Evolutionary conservation across 192 early-diverging fungal species (phyloP).

Genomic region (Coemansia sp.): DNA sequence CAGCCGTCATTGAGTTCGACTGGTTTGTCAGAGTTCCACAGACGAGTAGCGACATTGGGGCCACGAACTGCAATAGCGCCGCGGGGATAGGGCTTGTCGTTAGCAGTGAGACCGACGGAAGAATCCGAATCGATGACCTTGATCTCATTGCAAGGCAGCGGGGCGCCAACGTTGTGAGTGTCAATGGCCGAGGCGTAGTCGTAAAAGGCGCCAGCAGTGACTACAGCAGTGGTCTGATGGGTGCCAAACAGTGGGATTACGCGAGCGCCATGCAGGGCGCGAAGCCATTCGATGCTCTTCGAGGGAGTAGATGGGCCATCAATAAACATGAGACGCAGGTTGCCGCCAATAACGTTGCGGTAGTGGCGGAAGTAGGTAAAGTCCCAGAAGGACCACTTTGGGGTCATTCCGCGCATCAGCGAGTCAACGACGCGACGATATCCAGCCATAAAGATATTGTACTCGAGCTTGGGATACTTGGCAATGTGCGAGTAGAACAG

Average conservation of each 20-base stretch:
- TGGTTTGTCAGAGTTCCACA: slow-evolving; percentile 30
- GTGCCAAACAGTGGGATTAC: slow-evolving; percentile 51
- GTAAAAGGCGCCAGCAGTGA: slow-evolving; percentile 36
- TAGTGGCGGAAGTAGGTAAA: slow-evolving; percentile 58
- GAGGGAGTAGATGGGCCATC: slow-evolving; percentile 35
- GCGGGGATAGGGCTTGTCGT: slow-evolving; percentile 44
- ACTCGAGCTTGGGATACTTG: slow-evolving; percentile 50
- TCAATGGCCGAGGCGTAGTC: slow-evolving; percentile 56
- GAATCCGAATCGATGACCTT: slow-evolving; percentile 38
- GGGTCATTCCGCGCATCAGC: slow-evolving; percentile 44
- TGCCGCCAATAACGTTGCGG: slow-evolving; percentile 53
- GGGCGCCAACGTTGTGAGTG: slow-evolving; percentile 53
- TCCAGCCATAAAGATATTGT: slow-evolving; percentile 38
- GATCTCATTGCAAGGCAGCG: slow-evolving; percentile 56
- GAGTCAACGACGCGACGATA: slow-evolving; percentile 37
- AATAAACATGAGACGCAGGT: slow-evolving; percentile 44
- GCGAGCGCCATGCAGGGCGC: slow-evolving; percentile 42
- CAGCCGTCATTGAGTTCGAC: slow-evolving; percentile 30
- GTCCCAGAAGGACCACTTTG: slow-evolving; percentile 45
- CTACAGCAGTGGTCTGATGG: slow-evolving; percentile 19
- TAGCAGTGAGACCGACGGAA: slow-evolving; percentile 8
- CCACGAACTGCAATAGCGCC: slow-evolving; percentile 49
- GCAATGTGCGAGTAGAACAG: slow-evolving; percentile 47
- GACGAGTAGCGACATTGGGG: slow-evolving; percentile 29
- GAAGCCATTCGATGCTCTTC: slow-evolving; percentile 50